Percentiles rank a stretch among this genome's conserved stretches.
These are phyloP conservation scores for Massospora cicadina DNA, from an alignment of 371 early-diverging fungal genomes.

Conservation along the genomic window DNA sequence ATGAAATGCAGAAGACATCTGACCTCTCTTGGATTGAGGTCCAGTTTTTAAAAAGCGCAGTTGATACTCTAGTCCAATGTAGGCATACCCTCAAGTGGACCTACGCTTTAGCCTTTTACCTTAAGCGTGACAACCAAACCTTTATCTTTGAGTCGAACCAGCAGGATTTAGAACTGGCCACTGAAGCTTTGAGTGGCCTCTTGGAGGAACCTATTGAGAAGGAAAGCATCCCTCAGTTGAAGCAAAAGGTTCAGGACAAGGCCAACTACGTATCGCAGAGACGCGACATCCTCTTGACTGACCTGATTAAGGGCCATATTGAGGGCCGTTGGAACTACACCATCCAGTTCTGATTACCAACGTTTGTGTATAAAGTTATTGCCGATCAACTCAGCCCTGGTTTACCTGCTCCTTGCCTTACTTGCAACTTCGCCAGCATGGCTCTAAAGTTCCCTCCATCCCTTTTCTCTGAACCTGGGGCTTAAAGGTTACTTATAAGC, in stretches of 20 bases:
- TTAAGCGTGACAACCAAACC: constrained; percentile 66
- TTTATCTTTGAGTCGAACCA: constrained; percentile 95
- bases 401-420: no score
- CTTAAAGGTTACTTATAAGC: no score
- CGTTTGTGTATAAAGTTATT: no score
- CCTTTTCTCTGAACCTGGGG: no score
- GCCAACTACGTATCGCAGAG: constrained; percentile 54
- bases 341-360: background rate
- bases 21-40: constrained; percentile 96
- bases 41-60: constrained; percentile 84
- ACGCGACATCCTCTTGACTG: constrained; percentile 54
- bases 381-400: no score
- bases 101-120: constrained; percentile 89
- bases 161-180: constrained; percentile 84
- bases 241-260: constrained; percentile 65
- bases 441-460: no score
- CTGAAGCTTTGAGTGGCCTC: constrained; percentile 74
- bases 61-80: constrained; percentile 68
- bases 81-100: constrained; percentile 92
- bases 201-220: constrained; percentile 65
- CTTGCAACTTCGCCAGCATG: no score
- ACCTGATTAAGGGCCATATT: constrained; percentile 53
- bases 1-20: constrained; percentile 75
- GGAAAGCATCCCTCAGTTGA: constrained; percentile 50
- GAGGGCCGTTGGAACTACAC: constrained; percentile 51